Conservation (phyloP, 2,329 filamentous ascomycete species). For the Penicillium palitans region DNA sequence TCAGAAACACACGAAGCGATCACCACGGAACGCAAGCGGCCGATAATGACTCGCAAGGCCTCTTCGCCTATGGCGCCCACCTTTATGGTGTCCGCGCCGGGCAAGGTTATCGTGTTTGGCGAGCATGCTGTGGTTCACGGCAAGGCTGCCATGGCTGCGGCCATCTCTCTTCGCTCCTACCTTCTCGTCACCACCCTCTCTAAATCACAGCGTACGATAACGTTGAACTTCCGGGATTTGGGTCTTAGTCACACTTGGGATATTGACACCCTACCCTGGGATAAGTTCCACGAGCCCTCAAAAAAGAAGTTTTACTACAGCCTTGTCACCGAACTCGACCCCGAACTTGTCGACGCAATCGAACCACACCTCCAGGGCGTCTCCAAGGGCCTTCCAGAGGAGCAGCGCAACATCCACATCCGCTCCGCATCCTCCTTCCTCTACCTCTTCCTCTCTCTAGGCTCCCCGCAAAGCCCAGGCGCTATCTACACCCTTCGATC, state of each 20-base stretch:
- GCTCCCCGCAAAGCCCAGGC: constrained; percentile 73
- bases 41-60: constrained; percentile 35
- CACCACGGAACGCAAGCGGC: constrained; percentile 11
- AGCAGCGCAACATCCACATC: constrained; percentile 79
- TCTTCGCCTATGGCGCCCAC: constrained; percentile 70
- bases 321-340: constrained; percentile 78
- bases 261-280: constrained; percentile 89
- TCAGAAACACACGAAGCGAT: constrained; percentile 16
- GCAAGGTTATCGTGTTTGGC: constrained; percentile 97
- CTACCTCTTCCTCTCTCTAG: constrained; percentile 88
- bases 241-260: constrained; percentile 89
- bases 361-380: constrained; percentile 74
- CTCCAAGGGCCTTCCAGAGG: constrained; percentile 64
- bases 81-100: constrained; percentile 97
- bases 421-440: constrained; percentile 82
- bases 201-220: constrained; percentile 85
- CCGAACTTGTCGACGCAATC: constrained; percentile 76
- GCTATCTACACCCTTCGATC: constrained; percentile 89
- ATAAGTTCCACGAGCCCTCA: constrained; percentile 70
- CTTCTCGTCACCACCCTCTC: constrained; percentile 92
- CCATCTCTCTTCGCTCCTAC: constrained; percentile 93
- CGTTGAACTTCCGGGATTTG: constrained; percentile 87
- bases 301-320: constrained; percentile 98
- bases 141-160: constrained; percentile 92
- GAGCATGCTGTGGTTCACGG: constrained; percentile 98